Conservation (phyloP, 352 stramenopile genomes). For the Thalassiosira hispida region DNA sequence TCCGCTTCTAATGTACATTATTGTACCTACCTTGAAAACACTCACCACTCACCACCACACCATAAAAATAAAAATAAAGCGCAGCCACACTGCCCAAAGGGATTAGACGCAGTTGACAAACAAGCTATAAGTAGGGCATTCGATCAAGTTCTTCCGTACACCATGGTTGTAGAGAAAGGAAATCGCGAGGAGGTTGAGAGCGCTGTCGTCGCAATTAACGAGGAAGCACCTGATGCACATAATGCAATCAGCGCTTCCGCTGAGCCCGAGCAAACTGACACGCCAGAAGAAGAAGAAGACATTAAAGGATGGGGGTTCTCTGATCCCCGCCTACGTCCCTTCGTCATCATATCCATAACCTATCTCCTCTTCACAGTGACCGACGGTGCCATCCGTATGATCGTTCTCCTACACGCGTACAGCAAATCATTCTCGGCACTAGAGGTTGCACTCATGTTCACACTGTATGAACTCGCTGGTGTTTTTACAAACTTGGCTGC, state of each 20-base stretch:
- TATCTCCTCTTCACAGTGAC: constrained; percentile 87
- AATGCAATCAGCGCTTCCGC: background rate
- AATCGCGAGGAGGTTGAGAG: background rate
- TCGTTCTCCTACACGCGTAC: constrained; percentile 85
- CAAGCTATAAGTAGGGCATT: too few species aligned
- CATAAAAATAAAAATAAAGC: too few species aligned
- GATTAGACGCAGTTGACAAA: too few species aligned
- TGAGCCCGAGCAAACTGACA: background rate
- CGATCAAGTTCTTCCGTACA: too few species aligned
- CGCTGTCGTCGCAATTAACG: background rate
- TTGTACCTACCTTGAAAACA: too few species aligned
- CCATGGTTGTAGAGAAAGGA: constrained; percentile 2
- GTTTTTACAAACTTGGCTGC: constrained; percentile 85
- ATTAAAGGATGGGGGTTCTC: constrained; percentile 56
- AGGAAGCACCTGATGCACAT: background rate
- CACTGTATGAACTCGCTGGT: constrained; percentile 84
- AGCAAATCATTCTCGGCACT: constrained; percentile 85
- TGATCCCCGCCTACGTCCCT: constrained; percentile 70
- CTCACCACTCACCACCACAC: too few species aligned
- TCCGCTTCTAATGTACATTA: too few species aligned
- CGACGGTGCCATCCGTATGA: constrained; percentile 86
- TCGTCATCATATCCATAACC: constrained; percentile 83
- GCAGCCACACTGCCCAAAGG: too few species aligned
- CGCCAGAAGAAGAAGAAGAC: constrained; percentile 26
- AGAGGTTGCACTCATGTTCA: constrained; percentile 86